phyloP scores from a whole-genome alignment of 495 filamentous ascomycete species.

The Neurospora hispaniola region DNA sequence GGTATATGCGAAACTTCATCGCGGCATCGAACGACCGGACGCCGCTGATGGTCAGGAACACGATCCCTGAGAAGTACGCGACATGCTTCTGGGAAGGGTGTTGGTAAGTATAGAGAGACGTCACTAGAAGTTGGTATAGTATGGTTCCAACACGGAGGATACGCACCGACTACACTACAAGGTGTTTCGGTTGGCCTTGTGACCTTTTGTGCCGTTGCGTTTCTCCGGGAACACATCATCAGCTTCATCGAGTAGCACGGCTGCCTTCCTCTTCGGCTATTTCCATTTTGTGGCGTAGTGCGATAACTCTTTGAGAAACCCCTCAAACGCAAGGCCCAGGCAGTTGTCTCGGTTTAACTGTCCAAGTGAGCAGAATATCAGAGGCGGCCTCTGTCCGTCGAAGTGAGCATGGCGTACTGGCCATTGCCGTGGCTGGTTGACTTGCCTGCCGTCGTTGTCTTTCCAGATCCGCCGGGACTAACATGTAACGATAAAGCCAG shows the following conservation, averaged over 20 bases:
- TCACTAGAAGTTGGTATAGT: background rate
- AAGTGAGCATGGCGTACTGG: no score
- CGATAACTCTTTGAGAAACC: conserved; percentile 65
- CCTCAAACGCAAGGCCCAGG: conserved; percentile 44
- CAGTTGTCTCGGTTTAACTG: conserved; percentile 1
- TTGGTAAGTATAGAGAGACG: no score
- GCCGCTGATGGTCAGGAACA: conserved; percentile 44
- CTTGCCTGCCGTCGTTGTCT: conserved; percentile 38
- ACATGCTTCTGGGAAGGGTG: conserved; percentile 28
- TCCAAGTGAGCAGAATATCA: background rate
- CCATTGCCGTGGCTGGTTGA: background rate
- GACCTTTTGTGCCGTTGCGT: background rate
- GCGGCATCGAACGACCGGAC: conserved; percentile 42
- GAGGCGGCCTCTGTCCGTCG: background rate
- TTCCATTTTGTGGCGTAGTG: conserved; percentile 63
- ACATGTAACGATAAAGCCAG: conserved; percentile 21
- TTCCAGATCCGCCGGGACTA: conserved; percentile 21
- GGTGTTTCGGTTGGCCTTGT: conserved; percentile 2
- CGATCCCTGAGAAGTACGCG: conserved; percentile 37
- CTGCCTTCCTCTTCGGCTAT: conserved; percentile 35
- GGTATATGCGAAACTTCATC: conserved; percentile 42
- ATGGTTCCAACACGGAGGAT: background rate
- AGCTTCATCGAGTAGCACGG: conserved; percentile 52
- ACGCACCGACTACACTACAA: conserved; percentile 29
- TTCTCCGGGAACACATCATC: conserved; percentile 30